phyloP scores from a whole-genome alignment of 495 filamentous ascomycete genomes.

The Cercophora sp. region DNA sequence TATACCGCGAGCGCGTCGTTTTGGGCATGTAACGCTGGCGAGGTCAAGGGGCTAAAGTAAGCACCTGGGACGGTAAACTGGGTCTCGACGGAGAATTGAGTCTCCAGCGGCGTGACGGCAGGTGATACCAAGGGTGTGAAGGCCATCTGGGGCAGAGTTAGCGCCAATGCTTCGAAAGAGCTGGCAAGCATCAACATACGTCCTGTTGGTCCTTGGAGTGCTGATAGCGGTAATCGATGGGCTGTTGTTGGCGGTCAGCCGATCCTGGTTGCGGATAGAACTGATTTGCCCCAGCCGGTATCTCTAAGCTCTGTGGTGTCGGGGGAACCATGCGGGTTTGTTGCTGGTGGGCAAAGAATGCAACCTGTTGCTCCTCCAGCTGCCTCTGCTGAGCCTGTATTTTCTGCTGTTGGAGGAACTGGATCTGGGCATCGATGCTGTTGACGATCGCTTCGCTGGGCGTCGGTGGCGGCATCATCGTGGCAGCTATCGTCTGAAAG shows the following conservation, averaged over 20 bases:
- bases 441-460: conserved; percentile 44
- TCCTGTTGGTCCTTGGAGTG: conserved; percentile 72
- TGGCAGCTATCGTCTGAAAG: conserved; percentile 39
- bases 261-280: conserved; percentile 40
- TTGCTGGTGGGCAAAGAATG: conserved; percentile 51
- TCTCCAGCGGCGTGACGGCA: conserved; percentile 86
- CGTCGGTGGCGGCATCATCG: conserved; percentile 40
- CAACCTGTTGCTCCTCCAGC: conserved; percentile 53
- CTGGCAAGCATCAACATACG: conserved; percentile 45
- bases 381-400: conserved; percentile 50
- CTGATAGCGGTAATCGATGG: conserved; percentile 68
- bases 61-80: conserved; percentile 82
- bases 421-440: conserved; percentile 57
- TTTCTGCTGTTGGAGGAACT: conserved; percentile 59
- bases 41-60: conserved; percentile 91
- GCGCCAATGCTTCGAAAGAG: conserved; percentile 8
- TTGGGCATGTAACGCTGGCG: conserved; percentile 84
- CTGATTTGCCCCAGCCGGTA: conserved; percentile 63
- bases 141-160: conserved; percentile 58
- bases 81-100: conserved; percentile 69
- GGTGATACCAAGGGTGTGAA: conserved; percentile 95
- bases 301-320: conserved; percentile 88
- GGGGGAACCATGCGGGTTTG: conserved; percentile 71
- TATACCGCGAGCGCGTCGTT: conserved; percentile 46
- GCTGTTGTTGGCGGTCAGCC: conserved; percentile 52